phyloP scores from a whole-genome alignment of 345 rosid genomes.

The Chamaenerion angustifolium region DNA sequence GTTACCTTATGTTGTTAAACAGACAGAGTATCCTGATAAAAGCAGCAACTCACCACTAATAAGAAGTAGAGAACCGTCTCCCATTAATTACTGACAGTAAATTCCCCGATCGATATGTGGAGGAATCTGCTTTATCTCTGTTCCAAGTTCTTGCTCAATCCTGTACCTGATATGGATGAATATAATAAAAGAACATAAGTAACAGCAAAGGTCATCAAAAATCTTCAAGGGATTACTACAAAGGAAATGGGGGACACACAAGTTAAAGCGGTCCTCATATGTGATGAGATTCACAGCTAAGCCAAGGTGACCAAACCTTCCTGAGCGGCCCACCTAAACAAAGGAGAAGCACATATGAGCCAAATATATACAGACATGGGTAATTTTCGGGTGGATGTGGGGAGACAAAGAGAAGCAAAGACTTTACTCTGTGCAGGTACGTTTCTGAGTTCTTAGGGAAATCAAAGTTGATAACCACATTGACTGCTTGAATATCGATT shows the following conservation, averaged over 20 bases:
- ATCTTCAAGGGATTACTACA: background rate
- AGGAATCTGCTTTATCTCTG: slow-evolving; percentile 97
- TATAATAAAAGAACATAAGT: background rate
- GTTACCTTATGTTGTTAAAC: too few species aligned
- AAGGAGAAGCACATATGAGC: background rate
- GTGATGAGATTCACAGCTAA: slow-evolving; percentile 98
- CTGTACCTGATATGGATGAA: slow-evolving; percentile 56
- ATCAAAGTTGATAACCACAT: slow-evolving; percentile 95
- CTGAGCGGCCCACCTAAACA: slow-evolving; percentile 90
- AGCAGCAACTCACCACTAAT: slow-evolving; percentile 30
- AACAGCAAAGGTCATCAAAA: background rate
- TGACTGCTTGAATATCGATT: slow-evolving; percentile 98
- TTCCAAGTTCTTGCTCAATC: slow-evolving; percentile 99
- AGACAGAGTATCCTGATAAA: too few species aligned
- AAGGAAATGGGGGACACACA: slow-evolving; percentile 30
- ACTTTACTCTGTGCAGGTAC: slow-evolving; percentile 87
- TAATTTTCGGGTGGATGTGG: background rate
- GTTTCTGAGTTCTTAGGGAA: slow-evolving; percentile 96
- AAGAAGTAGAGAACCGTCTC: background rate
- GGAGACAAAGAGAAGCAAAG: slow-evolving; percentile 9
- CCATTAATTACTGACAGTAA: slow-evolving; percentile 57
- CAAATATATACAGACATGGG: background rate
- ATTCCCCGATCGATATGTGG: slow-evolving; percentile 90
- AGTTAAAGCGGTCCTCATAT: slow-evolving; percentile 95
- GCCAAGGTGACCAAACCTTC: slow-evolving; percentile 99